Evolutionary conservation across 352 stramenopile genomes (phyloP).

Genomic region (Phytophthora hybrid): DNA sequence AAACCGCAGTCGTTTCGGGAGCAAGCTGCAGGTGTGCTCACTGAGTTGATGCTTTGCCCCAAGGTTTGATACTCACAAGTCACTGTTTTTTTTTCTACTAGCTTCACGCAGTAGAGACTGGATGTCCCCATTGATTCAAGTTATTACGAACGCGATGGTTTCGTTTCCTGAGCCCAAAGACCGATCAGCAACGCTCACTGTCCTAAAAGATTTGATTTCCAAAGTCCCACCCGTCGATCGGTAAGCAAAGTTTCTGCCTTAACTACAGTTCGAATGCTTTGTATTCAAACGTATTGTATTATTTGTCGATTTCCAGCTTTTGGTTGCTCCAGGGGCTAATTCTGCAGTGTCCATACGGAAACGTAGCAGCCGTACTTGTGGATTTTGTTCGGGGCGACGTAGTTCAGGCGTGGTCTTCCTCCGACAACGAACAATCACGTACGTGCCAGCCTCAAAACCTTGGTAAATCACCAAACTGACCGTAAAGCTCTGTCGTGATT

Average conservation of each 20-base stretch:
- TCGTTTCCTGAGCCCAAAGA: conserved; percentile 57
- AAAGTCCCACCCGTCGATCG: conserved; percentile 45
- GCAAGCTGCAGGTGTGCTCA: conserved; percentile 26
- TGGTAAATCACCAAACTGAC: conserved; percentile 3
- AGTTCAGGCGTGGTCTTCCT: conserved; percentile 50
- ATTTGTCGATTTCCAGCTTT: conserved; percentile 46
- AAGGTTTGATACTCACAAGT: background rate
- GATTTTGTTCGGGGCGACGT: conserved; percentile 64
- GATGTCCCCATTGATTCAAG: conserved; percentile 65
- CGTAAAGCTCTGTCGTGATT: background rate
- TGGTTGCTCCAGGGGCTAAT: conserved; percentile 50
- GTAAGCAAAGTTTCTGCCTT: conserved; percentile 27
- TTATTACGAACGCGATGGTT: conserved; percentile 78
- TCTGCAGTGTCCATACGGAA: conserved; percentile 75
- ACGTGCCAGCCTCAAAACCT: conserved; percentile 11
- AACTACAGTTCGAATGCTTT: background rate
- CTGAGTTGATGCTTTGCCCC: background rate
- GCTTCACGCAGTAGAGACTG: conserved; percentile 56
- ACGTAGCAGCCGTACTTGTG: conserved; percentile 69
- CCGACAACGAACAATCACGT: conserved; percentile 39
- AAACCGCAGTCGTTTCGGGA: conserved; percentile 26
- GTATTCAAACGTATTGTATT: background rate
- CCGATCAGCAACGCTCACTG: conserved; percentile 45
- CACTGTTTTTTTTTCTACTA: conserved; percentile 16
- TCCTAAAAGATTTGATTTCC: conserved; percentile 50